Evolutionary conservation across 139 green algal genomes (phyloP).

Genomic region (Ettlia oleoabundans): DNA sequence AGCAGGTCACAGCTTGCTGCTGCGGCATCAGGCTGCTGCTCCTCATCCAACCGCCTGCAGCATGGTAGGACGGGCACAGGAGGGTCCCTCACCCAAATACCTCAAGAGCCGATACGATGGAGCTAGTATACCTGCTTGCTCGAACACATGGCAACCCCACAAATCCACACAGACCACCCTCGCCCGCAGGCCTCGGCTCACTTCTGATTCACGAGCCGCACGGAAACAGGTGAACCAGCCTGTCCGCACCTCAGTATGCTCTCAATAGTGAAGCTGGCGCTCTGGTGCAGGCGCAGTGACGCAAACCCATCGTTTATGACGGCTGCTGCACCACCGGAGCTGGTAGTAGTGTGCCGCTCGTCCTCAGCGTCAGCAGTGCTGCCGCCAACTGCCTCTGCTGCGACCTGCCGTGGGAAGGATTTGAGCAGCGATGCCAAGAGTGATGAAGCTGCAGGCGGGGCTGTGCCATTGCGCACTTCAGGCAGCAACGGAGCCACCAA

Average conservation of each 20-base stretch:
- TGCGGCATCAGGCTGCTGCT: neutral
- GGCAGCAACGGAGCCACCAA: constrained; percentile 33
- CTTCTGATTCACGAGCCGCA: too few species aligned
- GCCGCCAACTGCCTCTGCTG: neutral
- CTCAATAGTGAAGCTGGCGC: constrained; percentile 35
- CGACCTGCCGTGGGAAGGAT: constrained; percentile 27
- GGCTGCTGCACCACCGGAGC: neutral
- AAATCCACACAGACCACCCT: too few species aligned
- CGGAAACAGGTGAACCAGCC: neutral
- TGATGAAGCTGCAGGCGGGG: constrained; percentile 21
- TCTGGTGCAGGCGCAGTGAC: constrained; percentile 26
- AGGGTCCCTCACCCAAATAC: neutral
- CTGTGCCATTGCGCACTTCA: constrained; percentile 13
- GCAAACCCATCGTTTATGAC: neutral
- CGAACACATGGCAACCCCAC: too few species aligned
- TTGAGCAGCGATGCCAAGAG: constrained; percentile 36
- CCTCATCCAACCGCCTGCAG: constrained; percentile 1
- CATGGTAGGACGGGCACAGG: neutral
- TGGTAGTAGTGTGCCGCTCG: neutral
- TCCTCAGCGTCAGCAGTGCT: neutral
- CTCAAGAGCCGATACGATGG: too few species aligned
- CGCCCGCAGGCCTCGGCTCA: neutral
- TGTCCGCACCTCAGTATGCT: constrained; percentile 23
- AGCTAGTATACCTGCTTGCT: too few species aligned
- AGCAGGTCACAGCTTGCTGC: constrained; percentile 36